Base-by-base conservation (phyloP, 306 rosid species). In the Sphenostylis stenocarpa region DNA sequence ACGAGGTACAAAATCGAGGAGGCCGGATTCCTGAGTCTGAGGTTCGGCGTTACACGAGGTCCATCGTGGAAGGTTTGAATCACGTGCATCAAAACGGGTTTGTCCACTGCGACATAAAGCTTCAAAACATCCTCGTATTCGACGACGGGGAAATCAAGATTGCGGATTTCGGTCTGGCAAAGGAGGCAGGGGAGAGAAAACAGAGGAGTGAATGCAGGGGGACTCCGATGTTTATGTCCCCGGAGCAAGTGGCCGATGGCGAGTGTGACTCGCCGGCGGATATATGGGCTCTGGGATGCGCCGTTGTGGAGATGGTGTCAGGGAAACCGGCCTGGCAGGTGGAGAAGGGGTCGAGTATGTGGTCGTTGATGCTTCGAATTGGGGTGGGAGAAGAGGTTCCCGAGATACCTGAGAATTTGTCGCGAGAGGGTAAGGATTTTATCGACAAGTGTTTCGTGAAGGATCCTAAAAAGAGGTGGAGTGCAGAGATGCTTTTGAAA, bases 61-160 rank as follows among this genome's bases (percentile, higher is more conserved):
- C 88, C 1, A 56, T 96, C 17, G 80, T 88, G 0, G 80, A 82
- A 31, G 99, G 98, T 0, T 90, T 96, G n/a, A 9, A 7, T 0
- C 85, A 77, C 57, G 69, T 96, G 71, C 99, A 96, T 53, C 28
- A 79, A 0, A 87, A 65, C 2, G 98, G 96, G n/a, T 96, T 92
- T 7, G 97, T 92, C 8, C 99, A 96, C 85, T 96, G 98, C 69
- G 99, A 96, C 7, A 55, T 96, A 4, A 96, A 96, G 96, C 94
- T 90, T 1, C 86, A 85, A 49, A 96, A 96, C 53, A 81, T 96
- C 16, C 94, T 96, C 1, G 74, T 92, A 15, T 91, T 96, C 15
- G 75, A 48, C 0, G 82, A 85, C 36, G 97, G 93, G 0, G 84
- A 49, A 3, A 73, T 84, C 15, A 96, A 96, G 72, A 88, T 96